These are phyloP conservation scores for Musa balbisiana DNA, from an alignment of 202 grass and related monocot species.

Conservation along the genomic window DNA sequence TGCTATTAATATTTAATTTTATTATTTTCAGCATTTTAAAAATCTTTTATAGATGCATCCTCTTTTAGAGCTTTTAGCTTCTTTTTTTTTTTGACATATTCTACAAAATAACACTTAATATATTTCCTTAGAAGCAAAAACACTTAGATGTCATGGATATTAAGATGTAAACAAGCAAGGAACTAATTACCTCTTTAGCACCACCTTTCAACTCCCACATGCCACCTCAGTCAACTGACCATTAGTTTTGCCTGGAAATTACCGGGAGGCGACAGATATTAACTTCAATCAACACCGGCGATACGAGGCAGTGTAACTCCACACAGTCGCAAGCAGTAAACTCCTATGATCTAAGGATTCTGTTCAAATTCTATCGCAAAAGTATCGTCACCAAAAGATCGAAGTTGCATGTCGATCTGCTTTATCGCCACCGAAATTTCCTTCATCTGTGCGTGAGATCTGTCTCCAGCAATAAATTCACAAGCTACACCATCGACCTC, in stretches of 20 bases:
- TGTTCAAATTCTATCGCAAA: neutral
- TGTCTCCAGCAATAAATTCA: constrained; percentile 20
- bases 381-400: neutral
- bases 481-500: constrained; percentile 23
- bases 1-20: no score
- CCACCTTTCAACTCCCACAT: no score
- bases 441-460: constrained; percentile 1
- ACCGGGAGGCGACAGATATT: no score
- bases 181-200: no score
- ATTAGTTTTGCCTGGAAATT: neutral
- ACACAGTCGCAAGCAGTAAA: neutral
- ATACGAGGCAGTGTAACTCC: neutral
- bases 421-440: constrained; percentile 1
- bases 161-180: neutral
- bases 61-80: neutral
- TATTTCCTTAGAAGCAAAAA: neutral
- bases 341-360: neutral
- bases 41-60: neutral
- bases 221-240: neutral
- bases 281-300: no score
- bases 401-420: constrained; percentile 18
- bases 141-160: neutral
- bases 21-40: neutral
- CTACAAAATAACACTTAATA: neutral
- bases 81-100: no score